Conservation (phyloP, 371 early-diverging fungal species). For the Haplosporangium sp. region DNA sequence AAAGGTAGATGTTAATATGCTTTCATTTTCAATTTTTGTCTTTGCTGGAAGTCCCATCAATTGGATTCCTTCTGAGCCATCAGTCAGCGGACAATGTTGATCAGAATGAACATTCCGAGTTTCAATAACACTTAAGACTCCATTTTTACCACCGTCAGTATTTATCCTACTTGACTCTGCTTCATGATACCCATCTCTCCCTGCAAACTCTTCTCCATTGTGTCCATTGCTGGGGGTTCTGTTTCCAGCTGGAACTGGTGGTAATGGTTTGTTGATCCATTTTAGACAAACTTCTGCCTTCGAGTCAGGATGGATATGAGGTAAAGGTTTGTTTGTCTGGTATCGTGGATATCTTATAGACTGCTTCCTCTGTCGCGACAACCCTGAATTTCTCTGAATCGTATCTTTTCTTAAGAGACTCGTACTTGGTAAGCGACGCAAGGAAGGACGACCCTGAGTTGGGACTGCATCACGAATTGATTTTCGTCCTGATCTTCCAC, state of each 20-base stretch:
- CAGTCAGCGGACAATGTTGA: constrained; percentile 20
- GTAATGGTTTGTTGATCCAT: constrained; percentile 21
- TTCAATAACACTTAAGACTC: background rate
- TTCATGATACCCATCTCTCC: constrained; percentile 5
- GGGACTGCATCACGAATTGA: background rate
- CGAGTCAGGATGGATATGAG: background rate
- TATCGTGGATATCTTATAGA: constrained; percentile 11
- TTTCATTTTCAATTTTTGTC: background rate
- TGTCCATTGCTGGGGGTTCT: background rate
- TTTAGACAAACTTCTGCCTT: background rate
- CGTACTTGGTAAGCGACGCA: background rate
- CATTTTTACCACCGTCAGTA: background rate
- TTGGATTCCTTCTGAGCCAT: constrained; percentile 19
- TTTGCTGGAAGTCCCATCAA: constrained; percentile 1
- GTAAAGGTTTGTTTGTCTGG: constrained; percentile 4
- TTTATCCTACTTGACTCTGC: constrained; percentile 6
- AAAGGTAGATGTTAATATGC: background rate
- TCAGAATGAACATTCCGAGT: background rate
- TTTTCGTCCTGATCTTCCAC: constrained; percentile 4
- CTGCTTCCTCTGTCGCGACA: background rate
- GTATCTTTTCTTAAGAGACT: background rate
- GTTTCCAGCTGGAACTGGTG: constrained; percentile 12
- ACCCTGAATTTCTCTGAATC: background rate
- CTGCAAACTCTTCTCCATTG: background rate
- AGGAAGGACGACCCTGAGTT: background rate